Base-by-base conservation (phyloP, 352 stramenopile species). In the Hyaloperonospora brassicae region DNA sequence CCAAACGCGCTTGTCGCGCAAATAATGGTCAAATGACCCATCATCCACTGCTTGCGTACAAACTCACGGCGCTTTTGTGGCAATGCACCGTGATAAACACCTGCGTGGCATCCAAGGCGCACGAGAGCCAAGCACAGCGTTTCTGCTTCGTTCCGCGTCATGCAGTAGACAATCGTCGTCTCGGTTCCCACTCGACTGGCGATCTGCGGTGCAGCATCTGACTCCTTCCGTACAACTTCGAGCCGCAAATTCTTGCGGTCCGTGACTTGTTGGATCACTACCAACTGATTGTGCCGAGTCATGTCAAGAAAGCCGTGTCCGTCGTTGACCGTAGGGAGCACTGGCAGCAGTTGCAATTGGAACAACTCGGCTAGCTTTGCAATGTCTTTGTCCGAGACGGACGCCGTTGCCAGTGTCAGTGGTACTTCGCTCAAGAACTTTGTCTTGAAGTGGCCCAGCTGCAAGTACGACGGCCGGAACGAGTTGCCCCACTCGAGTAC, bases 41-140 rank as follows among this genome's bases (percentile, higher is more conserved):
- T 64, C 78, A 87, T 90, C 82, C 82, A 93, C 54, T 89, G 79
- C 43, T 86, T 86, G 4, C 65, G 73, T 35, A 89, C 77, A 54
- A 84, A 88, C 39, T 89, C 76, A 7, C 82, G 68, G 7, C 77
- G 72, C 22, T 74, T 80, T 2, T 56, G 61, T 0, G 73, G 61
- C 27, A 92, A 31, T 0, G 79, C 82, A 14, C 77, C 79, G 41
- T 92, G 82, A 49, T 89, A 92, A 5, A 88, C 76, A 9, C 80
- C 79, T 0, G 82, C 79, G 25, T 60, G 64, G 35, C 68, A 77
- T 13, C 82, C 82, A 1, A 68, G 5, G 1, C 70, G 70, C 23
- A 84, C 68, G 5, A 92, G 66, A 23, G 64, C 59, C 8, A 84
- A 52, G 31, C 77, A 85, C 10, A 74, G 57, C 6, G 82, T 56